phyloP scores from a whole-genome alignment of 345 rosid genomes.

The Eucalyptus cloeziana region DNA sequence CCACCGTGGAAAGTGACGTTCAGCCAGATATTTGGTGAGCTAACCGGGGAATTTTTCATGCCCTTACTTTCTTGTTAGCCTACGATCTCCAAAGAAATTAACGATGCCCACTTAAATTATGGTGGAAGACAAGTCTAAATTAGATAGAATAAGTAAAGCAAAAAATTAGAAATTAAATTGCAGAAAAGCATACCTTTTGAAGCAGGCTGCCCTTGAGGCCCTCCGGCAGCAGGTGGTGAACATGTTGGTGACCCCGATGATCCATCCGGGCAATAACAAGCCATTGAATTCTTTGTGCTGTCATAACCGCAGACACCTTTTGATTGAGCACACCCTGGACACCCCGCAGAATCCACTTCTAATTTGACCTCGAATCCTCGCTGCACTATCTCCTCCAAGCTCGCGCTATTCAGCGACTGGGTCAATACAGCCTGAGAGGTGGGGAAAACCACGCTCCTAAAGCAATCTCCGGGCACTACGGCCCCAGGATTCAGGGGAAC shows the following conservation, averaged over 20 bases:
- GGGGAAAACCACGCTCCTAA: neutral
- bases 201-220: neutral
- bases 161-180: neutral
- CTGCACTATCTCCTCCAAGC: neutral
- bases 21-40: neutral
- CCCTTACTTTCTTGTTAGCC: neutral
- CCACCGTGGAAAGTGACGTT: neutral
- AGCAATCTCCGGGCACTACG: no score
- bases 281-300: neutral
- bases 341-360: neutral
- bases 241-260: neutral
- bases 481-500: no score
- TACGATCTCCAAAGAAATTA: neutral
- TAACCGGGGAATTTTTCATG: neutral
- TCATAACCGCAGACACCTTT: neutral
- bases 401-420: accelerated
- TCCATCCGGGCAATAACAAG: neutral
- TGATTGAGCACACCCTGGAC: neutral
- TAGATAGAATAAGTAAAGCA: neutral
- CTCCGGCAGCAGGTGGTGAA: neutral
- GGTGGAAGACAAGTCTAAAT: neutral
- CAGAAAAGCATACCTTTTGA: neutral
- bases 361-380: neutral
- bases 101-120: neutral
- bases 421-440: accelerated